phyloP scores from a whole-genome alignment of 1,284 basidiomycete species.

The Trichosporon ovoides region DNA sequence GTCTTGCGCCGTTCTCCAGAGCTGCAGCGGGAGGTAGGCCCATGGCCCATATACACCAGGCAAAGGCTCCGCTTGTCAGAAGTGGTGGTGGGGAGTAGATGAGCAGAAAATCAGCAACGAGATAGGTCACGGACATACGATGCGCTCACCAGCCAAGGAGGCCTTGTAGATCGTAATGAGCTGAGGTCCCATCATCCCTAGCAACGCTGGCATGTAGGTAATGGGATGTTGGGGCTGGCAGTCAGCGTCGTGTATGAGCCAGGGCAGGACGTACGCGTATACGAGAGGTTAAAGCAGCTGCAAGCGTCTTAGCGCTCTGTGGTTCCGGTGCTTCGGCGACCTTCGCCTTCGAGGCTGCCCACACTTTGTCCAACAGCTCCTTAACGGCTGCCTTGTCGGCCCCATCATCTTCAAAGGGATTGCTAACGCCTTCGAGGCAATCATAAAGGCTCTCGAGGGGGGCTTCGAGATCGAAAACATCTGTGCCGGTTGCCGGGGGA shows the following conservation, averaged over 20 bases:
- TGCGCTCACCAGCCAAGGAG: slow-evolving; percentile 34
- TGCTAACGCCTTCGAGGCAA: slow-evolving; percentile 24
- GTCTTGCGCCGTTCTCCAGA: slow-evolving; percentile 15
- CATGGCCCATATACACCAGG: slow-evolving; percentile 41
- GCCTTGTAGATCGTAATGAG: slow-evolving; percentile 41
- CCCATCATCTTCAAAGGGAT: slow-evolving; percentile 12
- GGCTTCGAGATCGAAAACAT: slow-evolving; percentile 25
- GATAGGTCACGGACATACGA: slow-evolving; percentile 24
- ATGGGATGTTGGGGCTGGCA: slow-evolving; percentile 30
- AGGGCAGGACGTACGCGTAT: neutral
- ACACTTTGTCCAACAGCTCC: slow-evolving; percentile 19
- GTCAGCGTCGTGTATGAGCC: neutral
- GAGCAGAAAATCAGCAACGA: slow-evolving; percentile 22
- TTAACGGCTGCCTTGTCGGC: slow-evolving; percentile 1
- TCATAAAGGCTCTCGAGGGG: slow-evolving; percentile 32
- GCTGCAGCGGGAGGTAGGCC: slow-evolving; percentile 28
- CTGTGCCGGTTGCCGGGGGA: neutral
- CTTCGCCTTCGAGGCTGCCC: slow-evolving; percentile 12
- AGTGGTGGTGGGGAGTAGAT: slow-evolving; percentile 42
- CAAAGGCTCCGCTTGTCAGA: slow-evolving; percentile 35
- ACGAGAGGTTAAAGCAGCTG: neutral
- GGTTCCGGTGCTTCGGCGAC: neutral
- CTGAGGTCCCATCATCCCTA: slow-evolving; percentile 35
- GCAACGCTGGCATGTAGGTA: slow-evolving; percentile 34
- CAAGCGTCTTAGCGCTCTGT: slow-evolving; percentile 12